These are phyloP conservation scores for Zelonia costaricensis DNA, from an alignment of 208 protist species.

Conservation along the genomic window DNA sequence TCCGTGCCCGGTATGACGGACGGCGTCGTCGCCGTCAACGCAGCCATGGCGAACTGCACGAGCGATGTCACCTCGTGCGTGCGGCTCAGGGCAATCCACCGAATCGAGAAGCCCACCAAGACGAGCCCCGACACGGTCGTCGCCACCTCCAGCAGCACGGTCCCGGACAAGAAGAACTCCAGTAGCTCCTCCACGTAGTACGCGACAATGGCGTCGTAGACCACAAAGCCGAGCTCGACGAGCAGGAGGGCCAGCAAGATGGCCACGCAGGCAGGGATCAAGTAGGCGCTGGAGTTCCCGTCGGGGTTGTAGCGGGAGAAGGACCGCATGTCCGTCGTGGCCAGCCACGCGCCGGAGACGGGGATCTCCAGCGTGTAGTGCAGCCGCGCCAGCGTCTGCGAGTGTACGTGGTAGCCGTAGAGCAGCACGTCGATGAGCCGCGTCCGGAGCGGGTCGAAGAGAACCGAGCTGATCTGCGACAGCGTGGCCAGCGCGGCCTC, in stretches of 20 bases:
- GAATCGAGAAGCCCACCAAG: constrained; percentile 7
- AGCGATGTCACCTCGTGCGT: too few relatives aligned
- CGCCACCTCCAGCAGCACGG: not conserved
- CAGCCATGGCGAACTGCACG: too few relatives aligned
- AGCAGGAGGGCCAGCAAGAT: not conserved
- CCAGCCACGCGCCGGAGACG: constrained; percentile 4
- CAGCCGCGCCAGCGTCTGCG: constrained; percentile 8
- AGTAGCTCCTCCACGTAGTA: constrained; percentile 12
- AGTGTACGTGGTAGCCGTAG: constrained; percentile 3
- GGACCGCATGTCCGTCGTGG: constrained; percentile 4
- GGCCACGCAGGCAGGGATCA: not conserved
- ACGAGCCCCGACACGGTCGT: not conserved
- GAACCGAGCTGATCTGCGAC: not conserved
- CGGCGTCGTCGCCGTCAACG: not conserved
- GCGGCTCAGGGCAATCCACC: constrained; percentile 14
- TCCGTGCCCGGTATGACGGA: not conserved
- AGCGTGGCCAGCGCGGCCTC: not conserved
- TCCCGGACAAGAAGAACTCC: not conserved
- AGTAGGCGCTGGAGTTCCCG: not conserved
- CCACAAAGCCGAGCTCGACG: not conserved
- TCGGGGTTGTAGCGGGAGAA: not conserved
- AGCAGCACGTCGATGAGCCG: constrained; percentile 16
- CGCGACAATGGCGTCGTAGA: constrained; percentile 13
- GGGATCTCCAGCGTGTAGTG: constrained; percentile 23
- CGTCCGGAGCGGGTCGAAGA: constrained; percentile 11